Base-by-base conservation (phyloP, 441 rosid species). In the Pelargonium cotyledonis region DNA sequence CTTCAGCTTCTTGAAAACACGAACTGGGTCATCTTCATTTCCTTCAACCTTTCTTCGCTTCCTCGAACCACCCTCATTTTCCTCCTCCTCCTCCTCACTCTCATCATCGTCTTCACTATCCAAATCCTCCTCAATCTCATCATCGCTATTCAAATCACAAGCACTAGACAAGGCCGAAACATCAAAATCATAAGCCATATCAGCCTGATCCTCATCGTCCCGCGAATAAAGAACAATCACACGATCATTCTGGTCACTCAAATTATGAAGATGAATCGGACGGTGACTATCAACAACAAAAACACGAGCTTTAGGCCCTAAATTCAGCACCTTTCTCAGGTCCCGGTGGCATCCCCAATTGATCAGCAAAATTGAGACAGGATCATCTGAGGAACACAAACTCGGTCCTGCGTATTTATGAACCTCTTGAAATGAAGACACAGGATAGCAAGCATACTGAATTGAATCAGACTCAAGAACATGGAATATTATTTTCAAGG, bases 271-370 rank as follows among this genome's bases (percentile, higher is more conserved):
- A 80, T 94, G 99, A 77, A 91, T 89, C 3, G 96, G 99, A 5
- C 97, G 81, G 62, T 94, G 97, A 73, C 97, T 86, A 81, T 94
- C 99, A 15, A 94, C 85, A 0, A 89, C 95, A 43, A 94, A 94
- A 71, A 89, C 94, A 67, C 88, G 77, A 8, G 80, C 88, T 6
- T 75, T 73, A 0, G 89, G 76, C 5, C 93, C 97, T 71, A 89
- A 68, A 53, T 78, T 76, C 46, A 94, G 83, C 68, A 83, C 75
- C 61, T 63, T 23, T 66, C 80, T 78, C 76, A 94, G 76, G 80
- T 94, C 97, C 49, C 94, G 85, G 76, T 94, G 97, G 76, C 90
- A 91, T 3, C 96, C 99, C 99, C 99, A 91, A 61, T 91, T 94
- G 5, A 89, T 82, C 70, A 94, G 70, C 3, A 91, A 76, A 0